Conservation (phyloP, 1,284 basidiomycete genomes). For the Puccinia polysora region DNA sequence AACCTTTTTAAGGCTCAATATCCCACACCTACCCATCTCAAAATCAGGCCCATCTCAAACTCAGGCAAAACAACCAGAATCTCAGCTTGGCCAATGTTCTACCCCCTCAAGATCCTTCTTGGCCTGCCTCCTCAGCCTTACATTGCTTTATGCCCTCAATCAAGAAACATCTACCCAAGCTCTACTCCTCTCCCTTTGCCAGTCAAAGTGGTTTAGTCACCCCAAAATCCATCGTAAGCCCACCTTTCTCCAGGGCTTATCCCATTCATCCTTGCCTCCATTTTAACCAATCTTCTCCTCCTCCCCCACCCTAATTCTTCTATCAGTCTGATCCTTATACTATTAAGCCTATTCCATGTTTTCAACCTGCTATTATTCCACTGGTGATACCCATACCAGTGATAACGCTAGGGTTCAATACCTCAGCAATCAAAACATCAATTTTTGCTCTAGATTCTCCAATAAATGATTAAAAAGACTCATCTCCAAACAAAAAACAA, state of each 20-base stretch:
- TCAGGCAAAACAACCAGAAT: slow-evolving; percentile 3
- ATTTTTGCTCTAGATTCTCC: slow-evolving; percentile 7
- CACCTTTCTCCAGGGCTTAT: neutral
- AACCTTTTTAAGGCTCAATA: slow-evolving; percentile 36
- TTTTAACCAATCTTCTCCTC: no score
- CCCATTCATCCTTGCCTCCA: neutral
- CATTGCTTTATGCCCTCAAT: neutral
- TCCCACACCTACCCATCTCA: slow-evolving; percentile 11
- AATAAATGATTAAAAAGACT: slow-evolving; percentile 16
- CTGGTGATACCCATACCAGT: slow-evolving; percentile 12
- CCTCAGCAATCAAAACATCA: slow-evolving; percentile 20
- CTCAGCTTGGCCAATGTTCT: neutral
- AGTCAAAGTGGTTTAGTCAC: slow-evolving; percentile 20
- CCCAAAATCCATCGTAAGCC: neutral
- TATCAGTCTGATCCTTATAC: slow-evolving; percentile 29
- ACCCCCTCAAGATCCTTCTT: neutral
- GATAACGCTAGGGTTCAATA: slow-evolving; percentile 11
- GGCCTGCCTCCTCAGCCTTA: neutral
- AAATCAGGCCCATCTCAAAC: no score
- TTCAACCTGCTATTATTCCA: slow-evolving; percentile 36
- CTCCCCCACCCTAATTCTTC: neutral
- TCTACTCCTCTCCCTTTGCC: neutral
- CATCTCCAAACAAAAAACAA: neutral
- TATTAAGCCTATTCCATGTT: slow-evolving; percentile 43
- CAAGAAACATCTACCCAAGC: slow-evolving; percentile 7